phyloP scores from a whole-genome alignment of 2,329 filamentous ascomycete genomes.

The Neurospora sp. region DNA sequence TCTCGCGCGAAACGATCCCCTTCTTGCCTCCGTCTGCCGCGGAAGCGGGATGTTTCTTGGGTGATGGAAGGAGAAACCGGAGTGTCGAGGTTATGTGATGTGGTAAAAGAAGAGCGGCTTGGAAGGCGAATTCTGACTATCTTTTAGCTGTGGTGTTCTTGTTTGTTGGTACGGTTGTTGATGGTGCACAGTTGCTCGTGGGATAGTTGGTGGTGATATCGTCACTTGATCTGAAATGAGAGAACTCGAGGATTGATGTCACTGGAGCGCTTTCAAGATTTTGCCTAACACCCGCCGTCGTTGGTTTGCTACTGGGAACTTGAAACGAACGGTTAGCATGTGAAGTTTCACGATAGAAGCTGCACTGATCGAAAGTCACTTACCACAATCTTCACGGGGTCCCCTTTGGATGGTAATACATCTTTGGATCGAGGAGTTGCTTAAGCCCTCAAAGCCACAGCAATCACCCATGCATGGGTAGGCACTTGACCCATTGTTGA shows the following conservation, averaged over 20 bases:
- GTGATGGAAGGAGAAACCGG: too few species aligned
- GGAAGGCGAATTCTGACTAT: neutral
- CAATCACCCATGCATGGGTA: neutral
- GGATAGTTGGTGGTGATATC: neutral
- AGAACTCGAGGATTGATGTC: neutral
- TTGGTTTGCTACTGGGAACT: neutral
- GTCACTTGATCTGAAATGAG: neutral
- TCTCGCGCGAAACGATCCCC: slow-evolving; percentile 15
- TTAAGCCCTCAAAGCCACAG: neutral
- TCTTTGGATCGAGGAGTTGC: neutral
- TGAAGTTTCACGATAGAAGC: neutral
- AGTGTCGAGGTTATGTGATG: too few species aligned
- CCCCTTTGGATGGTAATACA: neutral
- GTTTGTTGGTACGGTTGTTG: neutral
- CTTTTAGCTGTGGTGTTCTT: neutral
- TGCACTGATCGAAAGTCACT: neutral
- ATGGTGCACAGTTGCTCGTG: neutral
- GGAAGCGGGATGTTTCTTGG: too few species aligned
- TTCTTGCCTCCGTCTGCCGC: too few species aligned
- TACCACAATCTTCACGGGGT: too few species aligned
- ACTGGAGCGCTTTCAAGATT: neutral
- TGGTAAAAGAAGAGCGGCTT: too few species aligned
- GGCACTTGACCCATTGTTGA: neutral
- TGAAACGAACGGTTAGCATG: neutral
- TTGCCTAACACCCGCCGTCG: neutral